Conservation (phyloP, 148 eudicot species). For the Camellia japonica region DNA sequence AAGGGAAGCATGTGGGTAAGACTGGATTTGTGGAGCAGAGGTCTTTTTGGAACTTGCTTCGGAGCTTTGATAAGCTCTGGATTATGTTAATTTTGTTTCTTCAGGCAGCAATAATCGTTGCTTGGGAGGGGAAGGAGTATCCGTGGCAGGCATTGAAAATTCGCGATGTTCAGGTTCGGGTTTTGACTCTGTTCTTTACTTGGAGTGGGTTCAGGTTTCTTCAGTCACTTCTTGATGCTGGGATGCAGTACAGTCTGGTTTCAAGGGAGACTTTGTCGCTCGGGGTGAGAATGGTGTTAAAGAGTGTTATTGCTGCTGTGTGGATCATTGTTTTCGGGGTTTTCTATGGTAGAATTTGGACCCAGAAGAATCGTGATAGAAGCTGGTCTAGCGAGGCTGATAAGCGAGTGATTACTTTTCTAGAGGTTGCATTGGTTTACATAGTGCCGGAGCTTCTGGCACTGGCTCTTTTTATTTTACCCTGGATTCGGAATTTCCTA, state of each 20-base stretch:
- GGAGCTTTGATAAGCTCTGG: conserved; percentile 84
- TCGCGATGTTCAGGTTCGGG: conserved; percentile 51
- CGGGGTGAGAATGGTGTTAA: conserved; percentile 68
- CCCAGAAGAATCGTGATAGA: conserved; percentile 40
- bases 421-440: conserved; percentile 54
- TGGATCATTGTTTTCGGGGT: conserved; percentile 70
- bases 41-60: conserved; percentile 73
- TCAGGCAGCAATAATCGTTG: conserved; percentile 70
- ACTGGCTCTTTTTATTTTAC: conserved; percentile 51
- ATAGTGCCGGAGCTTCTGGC: conserved; percentile 64
- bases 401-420: conserved; percentile 45
- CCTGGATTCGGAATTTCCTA: conserved; percentile 69
- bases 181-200: conserved; percentile 64
- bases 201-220: conserved; percentile 72
- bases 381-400: conserved; percentile 45
- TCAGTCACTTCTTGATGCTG: conserved; percentile 62
- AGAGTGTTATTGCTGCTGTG: conserved; percentile 46
- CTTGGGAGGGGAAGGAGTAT: conserved; percentile 57
- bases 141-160: conserved; percentile 61
- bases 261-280: conserved; percentile 68
- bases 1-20: conserved; percentile 69
- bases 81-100: conserved; percentile 68
- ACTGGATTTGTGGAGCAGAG: conserved; percentile 90
- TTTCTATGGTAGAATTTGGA: conserved; percentile 59
- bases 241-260: conserved; percentile 65